These are phyloP conservation scores for Coniella vitis DNA, from an alignment of 2,329 filamentous ascomycete genomes.

Conservation along the genomic window DNA sequence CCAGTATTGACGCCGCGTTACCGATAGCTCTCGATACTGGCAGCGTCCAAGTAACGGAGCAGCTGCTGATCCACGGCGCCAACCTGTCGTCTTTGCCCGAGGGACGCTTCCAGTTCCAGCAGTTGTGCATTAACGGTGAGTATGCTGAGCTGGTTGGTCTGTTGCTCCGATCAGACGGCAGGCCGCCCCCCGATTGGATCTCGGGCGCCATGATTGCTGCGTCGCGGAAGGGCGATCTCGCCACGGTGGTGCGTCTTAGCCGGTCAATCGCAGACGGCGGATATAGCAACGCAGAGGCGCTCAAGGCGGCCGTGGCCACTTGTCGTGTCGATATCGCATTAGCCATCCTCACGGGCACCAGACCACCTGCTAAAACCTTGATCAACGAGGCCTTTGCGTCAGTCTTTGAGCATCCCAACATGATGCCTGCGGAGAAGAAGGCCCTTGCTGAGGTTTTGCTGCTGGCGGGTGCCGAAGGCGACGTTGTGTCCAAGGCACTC, in stretches of 20 bases:
- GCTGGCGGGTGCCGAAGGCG: constrained; percentile 50
- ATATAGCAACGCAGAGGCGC: constrained; percentile 43
- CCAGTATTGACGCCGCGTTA: constrained; percentile 43
- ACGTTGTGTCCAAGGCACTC: constrained; percentile 40
- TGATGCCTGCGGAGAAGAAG: constrained; percentile 43
- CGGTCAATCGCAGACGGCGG: constrained; percentile 47
- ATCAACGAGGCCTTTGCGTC: constrained; percentile 45
- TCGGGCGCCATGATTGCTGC: constrained; percentile 48
- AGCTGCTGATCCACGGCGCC: constrained; percentile 46
- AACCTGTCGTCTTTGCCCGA: constrained; percentile 39
- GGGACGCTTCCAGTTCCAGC: constrained; percentile 47
- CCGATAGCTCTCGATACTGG: constrained; percentile 40
- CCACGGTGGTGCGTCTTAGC: constrained; percentile 44
- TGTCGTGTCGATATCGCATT: constrained; percentile 48
- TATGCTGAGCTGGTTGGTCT: constrained; percentile 40
- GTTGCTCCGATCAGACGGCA: constrained; percentile 42
- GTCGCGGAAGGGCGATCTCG: constrained; percentile 39
- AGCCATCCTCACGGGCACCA: constrained; percentile 46
- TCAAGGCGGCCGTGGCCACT: constrained; percentile 41
- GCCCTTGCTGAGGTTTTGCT: constrained; percentile 49
- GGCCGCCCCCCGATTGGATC: constrained; percentile 34
- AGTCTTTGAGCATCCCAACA: constrained; percentile 38
- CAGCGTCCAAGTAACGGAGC: constrained; percentile 36
- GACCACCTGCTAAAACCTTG: constrained; percentile 40
- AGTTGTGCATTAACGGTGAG: constrained; percentile 40